Base-by-base conservation (phyloP, 352 stramenopile species). In the Phytophthora hibernalis region DNA sequence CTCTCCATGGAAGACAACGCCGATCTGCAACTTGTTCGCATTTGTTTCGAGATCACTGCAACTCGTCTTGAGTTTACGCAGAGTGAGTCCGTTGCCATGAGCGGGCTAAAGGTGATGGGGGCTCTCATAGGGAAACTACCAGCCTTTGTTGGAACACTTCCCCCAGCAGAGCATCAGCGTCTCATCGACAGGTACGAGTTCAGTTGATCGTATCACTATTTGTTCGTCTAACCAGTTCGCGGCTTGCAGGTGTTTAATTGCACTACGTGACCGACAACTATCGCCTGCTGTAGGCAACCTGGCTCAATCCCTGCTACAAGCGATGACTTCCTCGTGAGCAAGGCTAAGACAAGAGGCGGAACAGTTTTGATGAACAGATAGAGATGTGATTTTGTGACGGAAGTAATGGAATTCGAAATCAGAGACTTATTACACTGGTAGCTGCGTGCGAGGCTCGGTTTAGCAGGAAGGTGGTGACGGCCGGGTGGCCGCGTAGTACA, bases 401-500 rank as follows among this genome's bases (percentile, higher is more conserved):
- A 38, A 18, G 15, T 21, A 35, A n/a, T 16, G 26, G 26, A n/a
- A 15, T 1, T 42, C 13, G 12, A 42, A n/a, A 42, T 6, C 12
- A 22, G 38, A 44, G 38, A 21, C 35, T 18, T 42, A 44, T 21
- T 21, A 2, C 16, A 44, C 16, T 40, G 33, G 12, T n/a, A 40
- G 33, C 7, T 40, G 38, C 38, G 16, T 44, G n/a, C 16, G 38
- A 44, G 38, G 11, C 30, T 42, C 48, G 9, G 2, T 20, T 55
- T 77, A 77, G 53, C 64, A 75, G 9, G 4, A 33, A 7, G 61
- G 61, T 0, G 54, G 42, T n/a, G 68, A 28, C 10, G 65, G 69
- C 13, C 75, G 70, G 35, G 83, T 87, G 21, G 74, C 73, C 7
- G 81, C 73, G 56, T 81, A 77, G 64, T 89, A 91, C 5, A 91